Evolutionary conservation across 192 early-diverging fungal genomes (phyloP).

Genomic region (Coemansia aciculifera): DNA sequence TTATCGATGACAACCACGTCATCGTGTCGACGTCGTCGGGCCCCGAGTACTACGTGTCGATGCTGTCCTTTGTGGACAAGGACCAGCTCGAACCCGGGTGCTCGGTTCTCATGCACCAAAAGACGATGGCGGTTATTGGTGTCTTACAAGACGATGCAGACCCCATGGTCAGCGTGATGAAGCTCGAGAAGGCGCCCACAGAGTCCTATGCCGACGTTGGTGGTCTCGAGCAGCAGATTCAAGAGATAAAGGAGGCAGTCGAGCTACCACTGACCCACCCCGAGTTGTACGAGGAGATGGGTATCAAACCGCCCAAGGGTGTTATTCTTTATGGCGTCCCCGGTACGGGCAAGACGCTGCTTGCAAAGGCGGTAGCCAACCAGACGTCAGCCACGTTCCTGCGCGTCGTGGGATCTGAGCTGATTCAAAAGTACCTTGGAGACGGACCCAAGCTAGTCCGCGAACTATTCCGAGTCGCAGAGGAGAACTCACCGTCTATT

Average conservation of each 20-base stretch:
- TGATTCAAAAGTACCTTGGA: constrained; percentile 99
- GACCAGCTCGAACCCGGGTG: constrained; percentile 97
- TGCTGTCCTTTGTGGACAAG: constrained; percentile 99
- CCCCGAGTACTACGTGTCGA: constrained; percentile 95
- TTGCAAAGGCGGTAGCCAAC: constrained; percentile 97
- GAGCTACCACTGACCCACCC: constrained; percentile 96
- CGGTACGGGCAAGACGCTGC: constrained; percentile 90
- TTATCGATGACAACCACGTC: constrained; percentile 99
- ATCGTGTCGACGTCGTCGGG: constrained; percentile 92
- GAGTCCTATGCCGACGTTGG: constrained; percentile 98
- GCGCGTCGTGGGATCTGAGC: constrained; percentile 94
- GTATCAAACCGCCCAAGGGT: constrained; percentile 97
- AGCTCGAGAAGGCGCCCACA: constrained; percentile 97
- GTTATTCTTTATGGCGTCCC: constrained; percentile 95
- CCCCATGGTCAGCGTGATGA: constrained; percentile 99
- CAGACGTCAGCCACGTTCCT: constrained; percentile 98
- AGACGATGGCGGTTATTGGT: constrained; percentile 89
- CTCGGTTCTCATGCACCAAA: constrained; percentile 91
- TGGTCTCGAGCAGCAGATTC: constrained; percentile 94
- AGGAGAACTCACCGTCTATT: constrained; percentile 95
- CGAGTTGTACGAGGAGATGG: constrained; percentile 98
- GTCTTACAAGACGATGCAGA: constrained; percentile 94
- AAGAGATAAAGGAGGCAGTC: constrained; percentile 98
- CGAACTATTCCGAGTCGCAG: constrained; percentile 94
- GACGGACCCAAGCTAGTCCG: constrained; percentile 98